Percentiles rank a stretch among this genome's conserved stretches.
Evolutionary conservation across 306 rosid genomes (phyloP).

Genomic region (Castanopsis chinensis): DNA sequence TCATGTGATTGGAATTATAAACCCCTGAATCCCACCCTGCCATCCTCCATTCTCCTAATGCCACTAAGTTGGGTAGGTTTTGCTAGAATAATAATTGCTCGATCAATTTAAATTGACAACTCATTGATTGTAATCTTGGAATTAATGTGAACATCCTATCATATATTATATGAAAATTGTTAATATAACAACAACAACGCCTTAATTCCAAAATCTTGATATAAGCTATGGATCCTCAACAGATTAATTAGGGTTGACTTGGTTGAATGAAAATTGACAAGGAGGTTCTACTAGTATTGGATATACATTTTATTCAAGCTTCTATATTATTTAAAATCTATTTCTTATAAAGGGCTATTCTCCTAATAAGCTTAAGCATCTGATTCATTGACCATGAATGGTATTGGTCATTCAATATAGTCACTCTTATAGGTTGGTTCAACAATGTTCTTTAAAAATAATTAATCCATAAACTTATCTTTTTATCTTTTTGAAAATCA

Average conservation of each 20-base stretch:
- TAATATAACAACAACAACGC: no score
- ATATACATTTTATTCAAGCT: no score
- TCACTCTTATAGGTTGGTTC: neutral
- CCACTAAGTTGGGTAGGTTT: neutral
- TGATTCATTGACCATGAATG: neutral
- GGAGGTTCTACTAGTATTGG: neutral
- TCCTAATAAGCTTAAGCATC: neutral
- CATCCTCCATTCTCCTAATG: neutral
- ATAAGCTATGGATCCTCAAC: no score
- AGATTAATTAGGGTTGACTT: no score
- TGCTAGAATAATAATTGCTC: neutral
- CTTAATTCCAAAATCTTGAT: no score
- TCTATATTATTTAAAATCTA: no score
- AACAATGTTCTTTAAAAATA: neutral
- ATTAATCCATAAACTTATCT: no score
- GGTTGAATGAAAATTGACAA: neutral
- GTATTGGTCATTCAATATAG: neutral
- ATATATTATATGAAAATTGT: neutral
- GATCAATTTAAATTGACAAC: neutral
- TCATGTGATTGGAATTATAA: neutral
- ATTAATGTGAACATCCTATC: neutral
- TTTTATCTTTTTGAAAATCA: neutral
- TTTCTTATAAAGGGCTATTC: neutral
- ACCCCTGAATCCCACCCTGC: neutral
- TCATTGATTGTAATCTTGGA: neutral